Evolutionary conservation across 805 yeast genomes (phyloP), one percentile per base, ranked within the genome.

Genomic region (Yamadazyma scolyti): DNA sequence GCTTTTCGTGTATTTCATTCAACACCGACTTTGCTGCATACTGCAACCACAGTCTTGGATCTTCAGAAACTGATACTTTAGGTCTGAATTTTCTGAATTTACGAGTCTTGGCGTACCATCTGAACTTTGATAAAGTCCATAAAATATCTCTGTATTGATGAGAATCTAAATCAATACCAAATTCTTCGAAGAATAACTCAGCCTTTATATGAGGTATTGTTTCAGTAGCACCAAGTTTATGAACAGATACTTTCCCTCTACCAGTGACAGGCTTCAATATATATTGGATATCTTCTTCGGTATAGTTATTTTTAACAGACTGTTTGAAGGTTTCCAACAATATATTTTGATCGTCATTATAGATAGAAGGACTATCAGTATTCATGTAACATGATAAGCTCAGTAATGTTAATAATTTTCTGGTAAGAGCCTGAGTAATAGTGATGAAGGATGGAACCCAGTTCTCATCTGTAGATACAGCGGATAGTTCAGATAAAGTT

Each of bases 381-480:
- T 86, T 82, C 87, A 94, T 86, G 50, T 93, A 93, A 27, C 82
- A 63, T 28, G 93, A 77, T 22, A 93, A 64, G 4, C 85, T 74
- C 36, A 81, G 77, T 42, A 93, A 66, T 1, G 85, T 80, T 23
- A 89, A 60, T 27, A 90, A 62, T 52, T 93, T 93, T 43, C 85
- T 75, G 0, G 97, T 77, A 27, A 80, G 66, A 11, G 67, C 51
- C 18, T 77, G 76, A 4, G 82, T 68, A 16, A 81, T 78, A 2
- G 90, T 75, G 17, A 93, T 82, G 54, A 90, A 90, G 12, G 82
- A 80, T 2, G 95, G 93, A 14, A 70, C 59, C 97, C 97, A 93
- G 20, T 73, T 60, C 18, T 73, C 79, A 55, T 90, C 89, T 0
- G 97, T 80, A 1, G 96, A 86, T 0, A 88, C 83, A 0, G 96